Evolutionary conservation across 768 basidiomycete genomes (phyloP).

Genomic region (Lactarius tabidus): DNA sequence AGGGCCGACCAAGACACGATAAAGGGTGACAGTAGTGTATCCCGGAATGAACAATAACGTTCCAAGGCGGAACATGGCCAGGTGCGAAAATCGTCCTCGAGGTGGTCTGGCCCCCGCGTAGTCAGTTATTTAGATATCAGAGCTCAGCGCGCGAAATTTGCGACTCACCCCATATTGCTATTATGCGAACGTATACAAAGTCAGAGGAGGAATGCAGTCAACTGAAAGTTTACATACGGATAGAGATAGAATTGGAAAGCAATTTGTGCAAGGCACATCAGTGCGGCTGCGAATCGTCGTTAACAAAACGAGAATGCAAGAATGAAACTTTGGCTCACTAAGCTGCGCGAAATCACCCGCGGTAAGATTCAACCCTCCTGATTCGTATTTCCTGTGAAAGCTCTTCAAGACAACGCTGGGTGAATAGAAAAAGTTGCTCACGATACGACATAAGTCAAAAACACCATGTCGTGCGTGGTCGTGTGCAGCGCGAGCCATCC

Average conservation of each 20-base stretch:
- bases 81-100: constrained; percentile 74
- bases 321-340: constrained; percentile 44
- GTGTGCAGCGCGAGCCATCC: constrained; percentile 84
- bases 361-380: constrained; percentile 88
- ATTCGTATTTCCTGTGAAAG: constrained; percentile 59
- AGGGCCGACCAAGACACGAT: constrained; percentile 66
- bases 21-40: constrained; percentile 75
- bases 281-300: constrained; percentile 53
- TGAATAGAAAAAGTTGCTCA: constrained; percentile 38
- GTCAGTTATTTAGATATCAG: neutral
- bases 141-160: neutral
- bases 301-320: constrained; percentile 7
- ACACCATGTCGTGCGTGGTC: constrained; percentile 87
- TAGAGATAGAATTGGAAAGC: constrained; percentile 89
- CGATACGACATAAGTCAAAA: constrained; percentile 90
- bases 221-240: constrained; percentile 53
- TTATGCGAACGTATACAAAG: neutral
- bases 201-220: neutral
- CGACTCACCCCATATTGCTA: constrained; percentile 37
- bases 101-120: constrained; percentile 53
- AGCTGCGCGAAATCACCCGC: constrained; percentile 91
- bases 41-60: constrained; percentile 84
- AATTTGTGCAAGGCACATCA: constrained; percentile 95
- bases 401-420: constrained; percentile 7
- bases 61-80: constrained; percentile 88